A percentile compares a stretch with the other conserved stretches of the same genome.
These are phyloP conservation scores for Microdochium trichocladiopsis DNA, from an alignment of 2,329 filamentous ascomycete genomes.

Conservation along the genomic window DNA sequence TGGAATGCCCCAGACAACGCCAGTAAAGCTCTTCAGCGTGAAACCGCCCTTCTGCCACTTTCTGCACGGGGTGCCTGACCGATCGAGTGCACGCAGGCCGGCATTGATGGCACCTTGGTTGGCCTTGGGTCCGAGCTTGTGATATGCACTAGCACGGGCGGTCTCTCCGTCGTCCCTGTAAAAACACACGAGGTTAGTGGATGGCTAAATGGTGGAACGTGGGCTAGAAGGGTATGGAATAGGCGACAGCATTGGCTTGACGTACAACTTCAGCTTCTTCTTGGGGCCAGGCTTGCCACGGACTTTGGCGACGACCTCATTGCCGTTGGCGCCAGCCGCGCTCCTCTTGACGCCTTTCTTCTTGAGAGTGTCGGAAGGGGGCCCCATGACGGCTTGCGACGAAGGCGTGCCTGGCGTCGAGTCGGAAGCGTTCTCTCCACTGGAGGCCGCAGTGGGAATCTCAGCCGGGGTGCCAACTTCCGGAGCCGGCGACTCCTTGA, in stretches of 20 bases:
- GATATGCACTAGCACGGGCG: slow-evolving; percentile 51
- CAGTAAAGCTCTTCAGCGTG: slow-evolving; percentile 86
- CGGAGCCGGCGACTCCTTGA: slow-evolving; percentile 37
- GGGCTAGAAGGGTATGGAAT: neutral
- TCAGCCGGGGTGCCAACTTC: slow-evolving; percentile 28
- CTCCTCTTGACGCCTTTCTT: slow-evolving; percentile 71
- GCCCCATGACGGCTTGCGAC: slow-evolving; percentile 48
- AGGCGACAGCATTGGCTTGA: too few relatives aligned
- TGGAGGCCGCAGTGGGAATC: slow-evolving; percentile 30
- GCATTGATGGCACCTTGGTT: slow-evolving; percentile 98
- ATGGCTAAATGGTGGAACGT: slow-evolving; percentile 4
- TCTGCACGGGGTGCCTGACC: slow-evolving; percentile 84
- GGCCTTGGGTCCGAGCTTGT: slow-evolving; percentile 92
- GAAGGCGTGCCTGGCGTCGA: slow-evolving; percentile 54
- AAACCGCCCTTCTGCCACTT: slow-evolving; percentile 84
- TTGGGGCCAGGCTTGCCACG: slow-evolving; percentile 89
- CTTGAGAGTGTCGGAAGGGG: slow-evolving; percentile 55
- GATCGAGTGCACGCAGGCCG: slow-evolving; percentile 86
- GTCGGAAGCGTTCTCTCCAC: slow-evolving; percentile 50
- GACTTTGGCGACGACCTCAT: slow-evolving; percentile 52
- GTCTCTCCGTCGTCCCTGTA: slow-evolving; percentile 55
- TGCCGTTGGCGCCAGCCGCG: slow-evolving; percentile 57
- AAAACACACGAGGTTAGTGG: slow-evolving; percentile 14
- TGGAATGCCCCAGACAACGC: slow-evolving; percentile 71
- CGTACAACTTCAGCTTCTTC: slow-evolving; percentile 92